phyloP scores from a whole-genome alignment of 352 stramenopile genomes.

The Phytophthora sp. region DNA sequence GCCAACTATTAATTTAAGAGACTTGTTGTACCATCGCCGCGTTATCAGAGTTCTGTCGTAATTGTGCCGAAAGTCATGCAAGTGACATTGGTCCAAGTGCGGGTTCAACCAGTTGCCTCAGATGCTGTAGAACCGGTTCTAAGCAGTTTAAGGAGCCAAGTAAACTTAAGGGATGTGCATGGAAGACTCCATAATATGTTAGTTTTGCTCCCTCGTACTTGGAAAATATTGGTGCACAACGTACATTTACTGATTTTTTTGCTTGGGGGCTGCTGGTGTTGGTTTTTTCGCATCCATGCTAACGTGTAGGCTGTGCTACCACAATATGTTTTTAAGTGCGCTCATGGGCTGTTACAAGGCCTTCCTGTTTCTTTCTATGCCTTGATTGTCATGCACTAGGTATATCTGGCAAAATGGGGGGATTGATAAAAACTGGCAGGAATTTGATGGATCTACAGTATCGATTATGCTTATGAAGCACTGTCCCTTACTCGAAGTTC shows the following conservation, averaged over 20 bases:
- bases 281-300: constrained; percentile 11
- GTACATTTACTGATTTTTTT: constrained; percentile 13
- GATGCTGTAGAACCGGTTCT: too few species aligned
- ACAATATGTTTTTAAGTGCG: constrained; percentile 29
- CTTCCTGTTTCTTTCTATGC: constrained; percentile 34
- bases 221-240: neutral
- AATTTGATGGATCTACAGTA: constrained; percentile 28
- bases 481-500: constrained; percentile 32
- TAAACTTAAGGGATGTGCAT: too few species aligned
- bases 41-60: neutral
- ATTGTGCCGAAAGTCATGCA: too few species aligned
- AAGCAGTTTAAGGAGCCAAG: too few species aligned
- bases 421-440: constrained; percentile 12
- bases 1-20: constrained; percentile 24
- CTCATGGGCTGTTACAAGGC: constrained; percentile 30
- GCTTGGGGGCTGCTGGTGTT: constrained; percentile 21
- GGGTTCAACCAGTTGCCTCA: too few species aligned
- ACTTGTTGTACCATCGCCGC: constrained; percentile 4
- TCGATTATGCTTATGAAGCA: constrained; percentile 38
- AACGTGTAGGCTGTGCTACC: neutral
- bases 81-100: too few species aligned
- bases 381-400: constrained; percentile 29
- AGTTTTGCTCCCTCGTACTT: too few species aligned
- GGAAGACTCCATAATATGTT: too few species aligned
- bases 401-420: constrained; percentile 20